Evolutionary conservation across 495 filamentous ascomycete genomes (phyloP).

Genomic region (Cryomyces minteri): DNA sequence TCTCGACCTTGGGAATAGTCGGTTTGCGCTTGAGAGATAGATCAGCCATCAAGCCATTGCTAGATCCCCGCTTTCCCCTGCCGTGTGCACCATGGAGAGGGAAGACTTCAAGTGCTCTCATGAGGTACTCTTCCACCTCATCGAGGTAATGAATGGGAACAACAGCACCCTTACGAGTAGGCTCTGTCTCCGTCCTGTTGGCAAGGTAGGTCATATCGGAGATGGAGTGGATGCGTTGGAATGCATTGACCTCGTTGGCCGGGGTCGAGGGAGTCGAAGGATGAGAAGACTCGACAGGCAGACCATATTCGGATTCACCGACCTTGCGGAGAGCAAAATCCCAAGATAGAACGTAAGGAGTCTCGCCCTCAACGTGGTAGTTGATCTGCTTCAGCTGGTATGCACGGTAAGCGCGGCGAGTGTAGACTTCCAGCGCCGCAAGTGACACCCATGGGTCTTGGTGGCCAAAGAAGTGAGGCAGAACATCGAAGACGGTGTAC

Average conservation of each 20-base stretch:
- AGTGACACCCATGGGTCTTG: constrained; percentile 88
- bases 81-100: constrained; percentile 27
- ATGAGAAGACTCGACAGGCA: constrained; percentile 51
- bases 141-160: constrained; percentile 85
- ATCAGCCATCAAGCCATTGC: constrained; percentile 45
- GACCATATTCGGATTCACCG: constrained; percentile 71
- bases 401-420: constrained; percentile 90
- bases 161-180: constrained; percentile 82
- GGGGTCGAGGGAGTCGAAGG: constrained; percentile 82
- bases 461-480: constrained; percentile 86
- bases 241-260: constrained; percentile 29
- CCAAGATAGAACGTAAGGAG: constrained; percentile 76
- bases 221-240: constrained; percentile 77
- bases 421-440: constrained; percentile 87
- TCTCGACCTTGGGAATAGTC: constrained; percentile 26
- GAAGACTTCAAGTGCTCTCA: constrained; percentile 66
- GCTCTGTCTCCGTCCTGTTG: constrained; percentile 46
- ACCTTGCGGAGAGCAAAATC: constrained; percentile 89
- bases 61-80: constrained; percentile 24
- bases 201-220: constrained; percentile 87
- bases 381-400: constrained; percentile 77
- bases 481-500: constrained; percentile 92
- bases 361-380: constrained; percentile 62
- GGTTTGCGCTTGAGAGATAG: constrained; percentile 53
- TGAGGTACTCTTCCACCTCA: constrained; percentile 72